Percentiles rank a stretch among this genome's conserved stretches.
Conservation (phyloP, 164 flowering plant genomes). For the Protea cynaroides region DNA sequence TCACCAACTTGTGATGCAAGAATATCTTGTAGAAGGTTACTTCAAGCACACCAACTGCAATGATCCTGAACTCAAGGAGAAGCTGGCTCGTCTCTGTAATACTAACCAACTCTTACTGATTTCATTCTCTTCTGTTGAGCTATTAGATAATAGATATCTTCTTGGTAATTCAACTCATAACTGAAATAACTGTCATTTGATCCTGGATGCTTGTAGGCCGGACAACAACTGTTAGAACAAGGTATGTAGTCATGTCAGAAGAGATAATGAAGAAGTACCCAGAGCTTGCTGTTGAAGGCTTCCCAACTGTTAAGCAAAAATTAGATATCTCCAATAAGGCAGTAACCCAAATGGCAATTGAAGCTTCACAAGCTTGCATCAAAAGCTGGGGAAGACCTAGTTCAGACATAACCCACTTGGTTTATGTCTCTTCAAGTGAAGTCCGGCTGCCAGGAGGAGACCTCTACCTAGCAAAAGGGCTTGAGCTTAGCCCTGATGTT, state of each 20-base stretch:
- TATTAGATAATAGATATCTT: neutral
- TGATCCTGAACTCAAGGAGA: slow-evolving; percentile 81
- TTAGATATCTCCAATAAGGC: slow-evolving; percentile 79
- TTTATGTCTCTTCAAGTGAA: slow-evolving; percentile 51
- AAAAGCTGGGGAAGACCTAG: slow-evolving; percentile 71
- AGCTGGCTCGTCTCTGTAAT: slow-evolving; percentile 80
- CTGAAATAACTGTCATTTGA: neutral
- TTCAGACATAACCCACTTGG: slow-evolving; percentile 83
- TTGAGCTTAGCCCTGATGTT: slow-evolving; percentile 71
- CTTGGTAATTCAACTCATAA: too few species aligned
- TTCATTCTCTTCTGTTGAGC: neutral
- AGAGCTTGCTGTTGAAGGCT: slow-evolving; percentile 81
- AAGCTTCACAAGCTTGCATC: slow-evolving; percentile 75
- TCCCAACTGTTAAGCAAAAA: slow-evolving; percentile 67
- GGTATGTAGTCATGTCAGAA: slow-evolving; percentile 96
- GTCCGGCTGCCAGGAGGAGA: slow-evolving; percentile 91
- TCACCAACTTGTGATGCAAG: slow-evolving; percentile 92
- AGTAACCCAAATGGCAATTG: slow-evolving; percentile 84
- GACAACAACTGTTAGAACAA: slow-evolving; percentile 90
- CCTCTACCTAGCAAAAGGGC: slow-evolving; percentile 78
- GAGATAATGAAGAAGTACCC: slow-evolving; percentile 80
- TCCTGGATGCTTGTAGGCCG: slow-evolving; percentile 41
- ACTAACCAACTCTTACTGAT: neutral
- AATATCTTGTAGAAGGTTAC: slow-evolving; percentile 86
- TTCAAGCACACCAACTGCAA: slow-evolving; percentile 88